Conservation (phyloP, 2,329 filamentous ascomycete genomes). For the Cryphonectria radicalis region DNA sequence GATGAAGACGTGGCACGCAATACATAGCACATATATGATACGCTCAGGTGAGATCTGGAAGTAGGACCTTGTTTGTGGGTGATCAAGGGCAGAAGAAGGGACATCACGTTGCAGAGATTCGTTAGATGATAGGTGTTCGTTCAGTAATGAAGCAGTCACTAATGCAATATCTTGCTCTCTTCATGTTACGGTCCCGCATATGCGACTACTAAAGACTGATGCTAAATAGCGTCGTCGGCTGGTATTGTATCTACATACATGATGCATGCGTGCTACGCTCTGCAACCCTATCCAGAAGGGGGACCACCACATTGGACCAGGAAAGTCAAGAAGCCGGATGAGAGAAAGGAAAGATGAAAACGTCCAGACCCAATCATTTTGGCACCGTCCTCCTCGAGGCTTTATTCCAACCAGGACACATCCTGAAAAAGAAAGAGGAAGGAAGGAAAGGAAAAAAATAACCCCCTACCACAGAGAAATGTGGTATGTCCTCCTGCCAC, state of each 20-base stretch:
- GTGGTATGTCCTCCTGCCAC: slow-evolving; percentile 26
- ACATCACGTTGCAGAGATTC: not conserved
- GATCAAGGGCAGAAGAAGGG: not conserved
- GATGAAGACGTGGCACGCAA: not conserved
- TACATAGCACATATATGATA: not conserved
- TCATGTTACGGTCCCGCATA: not conserved
- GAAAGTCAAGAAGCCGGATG: not conserved
- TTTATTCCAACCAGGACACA: slow-evolving; percentile 13
- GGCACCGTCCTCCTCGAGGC: slow-evolving; percentile 11
- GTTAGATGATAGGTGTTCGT: not conserved
- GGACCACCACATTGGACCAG: not conserved
- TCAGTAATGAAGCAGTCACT: not conserved
- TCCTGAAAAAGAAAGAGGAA: not conserved
- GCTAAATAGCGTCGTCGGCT: not conserved
- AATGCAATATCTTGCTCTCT: not conserved
- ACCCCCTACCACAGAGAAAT: slow-evolving; percentile 18
- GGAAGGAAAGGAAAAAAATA: too few species aligned
- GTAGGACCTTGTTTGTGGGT: not conserved
- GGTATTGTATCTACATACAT: slow-evolving; percentile 15
- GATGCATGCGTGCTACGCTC: slow-evolving; percentile 3
- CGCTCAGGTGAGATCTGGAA: not conserved
- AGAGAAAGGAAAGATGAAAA: slow-evolving; percentile 8
- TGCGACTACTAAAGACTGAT: not conserved
- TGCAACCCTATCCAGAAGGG: slow-evolving; percentile 2
- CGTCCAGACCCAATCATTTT: slow-evolving; percentile 10